Evolutionary conservation across 2,329 filamentous ascomycete genomes (phyloP).

Genomic region (Penicillium italicum): DNA sequence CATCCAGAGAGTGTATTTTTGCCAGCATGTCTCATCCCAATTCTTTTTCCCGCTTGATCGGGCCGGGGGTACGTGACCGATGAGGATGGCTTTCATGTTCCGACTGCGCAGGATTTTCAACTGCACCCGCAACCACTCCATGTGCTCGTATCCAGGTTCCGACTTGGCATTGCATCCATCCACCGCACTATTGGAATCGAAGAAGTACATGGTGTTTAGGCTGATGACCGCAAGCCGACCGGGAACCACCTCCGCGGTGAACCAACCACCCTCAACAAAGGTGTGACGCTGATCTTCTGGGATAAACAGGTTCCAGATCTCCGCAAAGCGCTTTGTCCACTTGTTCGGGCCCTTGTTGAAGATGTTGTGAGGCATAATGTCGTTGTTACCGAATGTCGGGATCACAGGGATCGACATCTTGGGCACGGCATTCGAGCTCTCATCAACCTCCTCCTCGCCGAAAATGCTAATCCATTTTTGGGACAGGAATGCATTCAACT

Average conservation of each 20-base stretch:
- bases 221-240: slow-evolving; percentile 83
- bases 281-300: slow-evolving; percentile 88
- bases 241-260: slow-evolving; percentile 86
- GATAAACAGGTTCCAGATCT: slow-evolving; percentile 82
- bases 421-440: slow-evolving; percentile 47
- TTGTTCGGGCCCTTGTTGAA: slow-evolving; percentile 78
- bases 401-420: slow-evolving; percentile 74
- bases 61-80: slow-evolving; percentile 89
- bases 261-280: slow-evolving; percentile 92
- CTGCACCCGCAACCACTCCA: slow-evolving; percentile 93
- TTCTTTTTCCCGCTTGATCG: slow-evolving; percentile 76
- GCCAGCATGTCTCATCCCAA: slow-evolving; percentile 98
- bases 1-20: slow-evolving; percentile 91
- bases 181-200: slow-evolving; percentile 85
- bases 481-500: slow-evolving; percentile 71
- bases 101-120: slow-evolving; percentile 75
- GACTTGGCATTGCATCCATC: slow-evolving; percentile 77
- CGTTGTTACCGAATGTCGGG: slow-evolving; percentile 93
- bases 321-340: slow-evolving; percentile 73
- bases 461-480: slow-evolving; percentile 75
- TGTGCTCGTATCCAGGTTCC: slow-evolving; percentile 88
- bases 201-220: slow-evolving; percentile 95
- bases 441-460: slow-evolving; percentile 44
- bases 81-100: slow-evolving; percentile 90
- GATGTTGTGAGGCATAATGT: slow-evolving; percentile 96